These are phyloP conservation scores for Penicillium paxilli DNA, from an alignment of 495 filamentous ascomycete genomes.

Conservation along the genomic window DNA sequence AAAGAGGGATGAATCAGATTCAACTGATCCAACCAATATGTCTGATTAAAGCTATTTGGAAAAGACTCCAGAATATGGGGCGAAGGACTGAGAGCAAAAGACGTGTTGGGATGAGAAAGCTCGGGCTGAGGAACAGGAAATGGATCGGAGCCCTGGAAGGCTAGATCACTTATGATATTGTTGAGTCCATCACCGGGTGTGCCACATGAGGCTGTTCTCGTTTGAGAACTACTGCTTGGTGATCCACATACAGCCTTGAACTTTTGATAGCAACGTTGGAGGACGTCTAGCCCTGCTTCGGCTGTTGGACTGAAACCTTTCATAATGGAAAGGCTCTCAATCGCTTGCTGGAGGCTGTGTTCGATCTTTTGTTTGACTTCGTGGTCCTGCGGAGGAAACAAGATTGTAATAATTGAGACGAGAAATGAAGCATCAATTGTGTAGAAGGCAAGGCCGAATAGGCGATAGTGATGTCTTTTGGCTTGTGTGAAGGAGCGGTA, in stretches of 20 bases:
- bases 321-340: conserved; percentile 3
- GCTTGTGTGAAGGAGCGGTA: conserved; percentile 3
- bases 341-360: conserved; percentile 2
- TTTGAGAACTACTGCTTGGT: not conserved
- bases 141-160: no score
- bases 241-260: not conserved
- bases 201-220: no score
- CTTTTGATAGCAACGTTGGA: not conserved
- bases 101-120: no score
- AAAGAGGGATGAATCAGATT: no score
- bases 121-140: not conserved
- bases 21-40: no score
- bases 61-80: no score
- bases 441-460: conserved; percentile 8
- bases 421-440: conserved; percentile 5
- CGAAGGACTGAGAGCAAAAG: no score
- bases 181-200: no score
- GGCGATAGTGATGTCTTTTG: conserved; percentile 7
- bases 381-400: conserved; percentile 1
- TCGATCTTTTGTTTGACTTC: conserved; percentile 4
- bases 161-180: no score
- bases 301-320: not conserved
- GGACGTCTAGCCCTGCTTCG: not conserved
- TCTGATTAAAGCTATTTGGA: no score
- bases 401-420: conserved; percentile 2